Base-by-base conservation (phyloP, 768 basidiomycete species). In the Boletus huronensis region DNA sequence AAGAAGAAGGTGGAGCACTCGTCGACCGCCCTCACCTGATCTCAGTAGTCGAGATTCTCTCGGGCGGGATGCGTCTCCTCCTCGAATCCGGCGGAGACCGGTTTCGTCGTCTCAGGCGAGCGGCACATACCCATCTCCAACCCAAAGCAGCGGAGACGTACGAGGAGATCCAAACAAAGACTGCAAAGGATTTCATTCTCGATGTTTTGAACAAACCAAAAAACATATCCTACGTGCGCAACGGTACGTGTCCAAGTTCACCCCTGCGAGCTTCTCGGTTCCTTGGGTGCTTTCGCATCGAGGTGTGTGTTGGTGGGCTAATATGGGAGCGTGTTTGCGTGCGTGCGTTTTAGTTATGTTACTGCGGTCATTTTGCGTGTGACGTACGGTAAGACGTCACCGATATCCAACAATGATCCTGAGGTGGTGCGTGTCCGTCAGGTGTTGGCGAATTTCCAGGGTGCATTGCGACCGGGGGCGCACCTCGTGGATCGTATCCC, bases 71-170 rank as follows among this genome's bases (percentile, higher is more conserved):
- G 82, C 69, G 81, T 25, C 72, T 80, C 23, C 50, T 84, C 31
- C 61, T 82, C 3, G 77, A 75, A 5, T 74, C 73, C 0, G 75
- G 73, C 2, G 81, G 82, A 1, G 82, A 82, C 6, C 68, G 77
- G 19, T 82, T 83, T 58, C 81, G 81, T 64, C 81, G 81, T 60
- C 76, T 84, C 69, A 52, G 58, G 43, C 80, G 80, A 36, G 80
- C 81, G 1, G 70, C 82, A 2, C 81, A 82, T 54, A 74, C 78
- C 0, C 77, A 83, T 50, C 70, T 85, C 0, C 79, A 80, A 45
- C 78, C 79, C 13, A 79, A 77, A 56, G 34, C 34, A 35, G 34
- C 34, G 7, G 34, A 17, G 34, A 17, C 16, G 16, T 83, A 84
- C 54, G 70, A 72, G 3, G 77, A 76, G 0, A 72, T 80, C 2